Evolutionary conservation across 768 basidiomycete species (phyloP).

Genomic region (Suillus occidentalis): DNA sequence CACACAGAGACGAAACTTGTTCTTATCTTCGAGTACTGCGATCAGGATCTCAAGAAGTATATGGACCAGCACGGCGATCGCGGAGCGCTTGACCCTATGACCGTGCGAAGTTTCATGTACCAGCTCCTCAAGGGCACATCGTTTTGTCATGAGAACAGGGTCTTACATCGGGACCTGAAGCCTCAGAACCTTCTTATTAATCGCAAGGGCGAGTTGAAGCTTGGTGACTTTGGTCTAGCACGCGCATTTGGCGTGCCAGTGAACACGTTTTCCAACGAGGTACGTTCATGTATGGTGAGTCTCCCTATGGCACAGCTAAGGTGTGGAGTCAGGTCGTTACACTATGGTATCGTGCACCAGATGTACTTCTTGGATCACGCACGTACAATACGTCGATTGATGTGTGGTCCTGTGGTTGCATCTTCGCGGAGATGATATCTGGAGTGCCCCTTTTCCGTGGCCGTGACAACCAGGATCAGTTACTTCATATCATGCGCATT

Average conservation of each 20-base stretch:
- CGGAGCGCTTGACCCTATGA: conserved; percentile 86
- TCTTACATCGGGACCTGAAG: conserved; percentile 96
- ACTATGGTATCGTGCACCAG: conserved; percentile 97
- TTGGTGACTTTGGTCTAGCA: conserved; percentile 97
- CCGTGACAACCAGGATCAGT: conserved; percentile 94
- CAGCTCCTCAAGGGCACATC: conserved; percentile 96
- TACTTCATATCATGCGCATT: conserved; percentile 97
- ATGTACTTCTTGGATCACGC: conserved; percentile 93
- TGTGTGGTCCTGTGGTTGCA: conserved; percentile 98
- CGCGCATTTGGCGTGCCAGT: conserved; percentile 98
- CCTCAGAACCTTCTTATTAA: conserved; percentile 99
- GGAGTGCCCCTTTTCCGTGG: conserved; percentile 97
- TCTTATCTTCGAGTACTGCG: conserved; percentile 97
- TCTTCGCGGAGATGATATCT: conserved; percentile 99
- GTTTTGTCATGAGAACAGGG: conserved; percentile 98
- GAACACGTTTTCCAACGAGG: conserved; percentile 99
- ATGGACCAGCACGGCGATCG: conserved; percentile 99
- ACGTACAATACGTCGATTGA: conserved; percentile 99
- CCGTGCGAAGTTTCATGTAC: conserved; percentile 95
- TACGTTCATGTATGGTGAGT: conserved; percentile 20
- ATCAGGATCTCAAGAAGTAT: conserved; percentile 98
- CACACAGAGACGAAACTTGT: conserved; percentile 98
- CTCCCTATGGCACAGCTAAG: conserved; percentile 8
- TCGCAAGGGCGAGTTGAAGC: conserved; percentile 92
- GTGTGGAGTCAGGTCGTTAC: conserved; percentile 78